phyloP scores from a whole-genome alignment of 768 basidiomycete species.

The Tylopilus cervinicoccineus region DNA sequence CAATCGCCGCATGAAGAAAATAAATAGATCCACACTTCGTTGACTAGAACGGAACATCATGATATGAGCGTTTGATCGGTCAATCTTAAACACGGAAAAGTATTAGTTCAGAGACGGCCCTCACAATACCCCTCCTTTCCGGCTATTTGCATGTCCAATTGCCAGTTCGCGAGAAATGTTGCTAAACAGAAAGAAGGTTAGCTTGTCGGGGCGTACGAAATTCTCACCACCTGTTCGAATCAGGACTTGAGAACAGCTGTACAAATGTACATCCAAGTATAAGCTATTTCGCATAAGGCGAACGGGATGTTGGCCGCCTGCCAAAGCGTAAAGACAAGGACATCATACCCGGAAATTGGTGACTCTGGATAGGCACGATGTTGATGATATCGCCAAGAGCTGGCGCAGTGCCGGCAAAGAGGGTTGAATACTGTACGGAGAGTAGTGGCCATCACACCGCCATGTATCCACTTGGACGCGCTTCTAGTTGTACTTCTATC shows the following conservation, averaged over 20 bases:
- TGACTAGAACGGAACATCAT: too few species aligned
- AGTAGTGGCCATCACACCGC: slow-evolving; percentile 1
- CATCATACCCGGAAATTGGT: neutral
- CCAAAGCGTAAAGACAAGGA: neutral
- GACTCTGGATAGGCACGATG: neutral
- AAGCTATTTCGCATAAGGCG: neutral
- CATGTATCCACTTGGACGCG: neutral
- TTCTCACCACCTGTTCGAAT: too few species aligned
- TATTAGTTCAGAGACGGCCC: neutral
- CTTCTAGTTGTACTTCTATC: neutral
- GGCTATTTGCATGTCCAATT: neutral
- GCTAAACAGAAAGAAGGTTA: neutral
- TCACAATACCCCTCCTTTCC: neutral
- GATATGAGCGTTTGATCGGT: neutral
- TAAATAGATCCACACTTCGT: neutral
- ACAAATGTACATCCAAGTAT: neutral
- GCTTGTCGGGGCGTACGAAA: too few species aligned
- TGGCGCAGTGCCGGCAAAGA: neutral
- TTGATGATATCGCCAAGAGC: neutral
- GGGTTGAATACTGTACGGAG: neutral
- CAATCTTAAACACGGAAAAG: neutral
- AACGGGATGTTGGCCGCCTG: neutral
- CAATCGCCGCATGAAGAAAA: slow-evolving; percentile 8
- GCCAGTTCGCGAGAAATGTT: neutral
- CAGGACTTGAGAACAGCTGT: too few species aligned